Percentiles rank a stretch among this genome's conserved stretches.
Conservation (phyloP, 352 stramenopile species). For the Pilasporangium apinafurcum region DNA sequence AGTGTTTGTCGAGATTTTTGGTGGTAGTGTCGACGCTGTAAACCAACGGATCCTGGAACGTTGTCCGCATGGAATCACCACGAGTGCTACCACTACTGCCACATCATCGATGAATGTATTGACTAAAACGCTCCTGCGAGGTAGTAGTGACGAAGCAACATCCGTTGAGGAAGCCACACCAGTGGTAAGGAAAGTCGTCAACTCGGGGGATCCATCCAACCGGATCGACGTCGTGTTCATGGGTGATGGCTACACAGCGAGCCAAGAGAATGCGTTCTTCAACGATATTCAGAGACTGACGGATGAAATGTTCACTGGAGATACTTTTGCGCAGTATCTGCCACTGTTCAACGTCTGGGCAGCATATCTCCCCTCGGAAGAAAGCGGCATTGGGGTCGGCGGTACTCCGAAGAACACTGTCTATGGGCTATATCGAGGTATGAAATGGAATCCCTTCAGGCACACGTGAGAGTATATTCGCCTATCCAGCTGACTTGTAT, state of each 20-base stretch:
- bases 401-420: slow-evolving; percentile 11
- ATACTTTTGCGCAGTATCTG: slow-evolving; percentile 19
- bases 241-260: slow-evolving; percentile 28
- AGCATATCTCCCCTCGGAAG: slow-evolving; percentile 9
- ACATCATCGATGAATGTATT: background rate
- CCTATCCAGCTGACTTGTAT: too few relatives aligned
- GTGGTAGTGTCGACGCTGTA: slow-evolving; percentile 4
- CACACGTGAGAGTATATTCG: too few relatives aligned
- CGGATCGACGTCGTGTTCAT: slow-evolving; percentile 43
- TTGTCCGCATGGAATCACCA: slow-evolving; percentile 4
- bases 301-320: slow-evolving; percentile 26
- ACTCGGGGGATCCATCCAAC: slow-evolving; percentile 24
- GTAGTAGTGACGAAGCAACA: background rate
- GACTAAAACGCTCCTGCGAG: background rate
- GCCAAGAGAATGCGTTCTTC: slow-evolving; percentile 19
- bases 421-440: slow-evolving; percentile 17
- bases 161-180: background rate
- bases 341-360: slow-evolving; percentile 25
- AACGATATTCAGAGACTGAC: slow-evolving; percentile 27
- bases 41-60: slow-evolving; percentile 1
- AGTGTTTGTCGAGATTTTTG: slow-evolving; percentile 9
- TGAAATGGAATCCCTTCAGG: too few relatives aligned
- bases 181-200: slow-evolving; percentile 18
- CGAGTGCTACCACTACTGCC: background rate
- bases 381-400: slow-evolving; percentile 16